Evolutionary conservation across 2,329 filamentous ascomycete genomes (phyloP), one percentile per base, ranked within the genome.

Genomic region (Xylaria arbuscula): DNA sequence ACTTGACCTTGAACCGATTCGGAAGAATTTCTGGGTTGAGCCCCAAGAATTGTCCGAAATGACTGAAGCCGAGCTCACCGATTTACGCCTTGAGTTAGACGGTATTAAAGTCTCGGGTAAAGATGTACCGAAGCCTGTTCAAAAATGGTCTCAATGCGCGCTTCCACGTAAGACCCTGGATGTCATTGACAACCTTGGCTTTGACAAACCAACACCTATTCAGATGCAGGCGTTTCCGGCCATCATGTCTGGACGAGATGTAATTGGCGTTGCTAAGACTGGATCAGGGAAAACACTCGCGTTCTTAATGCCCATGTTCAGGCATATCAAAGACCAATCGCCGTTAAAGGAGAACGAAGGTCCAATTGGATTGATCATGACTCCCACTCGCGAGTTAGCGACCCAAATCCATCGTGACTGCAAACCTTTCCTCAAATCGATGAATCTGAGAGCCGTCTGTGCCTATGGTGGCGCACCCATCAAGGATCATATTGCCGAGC

Each of bases 211-310:
- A 0, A 98, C 96, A 0, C 89, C 95, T 0, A 98, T 99, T 74
- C 96, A 99, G 80, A 91, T 94, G 80, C 96, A 99, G 80, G 96
- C 96, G 2, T 90, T 98, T 68, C 96, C 96, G 1, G 91, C 94
- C 10, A 93, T 98, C 76, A 98, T 98, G 93, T 97, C 94, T 34
- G 96, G 96, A 10, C 89, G 94, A 73, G 96, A 99, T 83, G 92
- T 98, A 45, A 93, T 99, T 71, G 96, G 94, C 72, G 94, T 99
- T 62, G 96, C 96, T 19, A 98, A 98, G 83, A 99, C 96, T 32
- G 96, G 96, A 5, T 98, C 96, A 32, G 96, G 96, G 78, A 99
- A 99, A 83, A 99, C 96, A 0, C 90, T 98, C 75, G 96, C 96
- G 6, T 99, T 98, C 78, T 83, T 97, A 36, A 87, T 99, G 53